Evolutionary conservation across 345 rosid species (phyloP), one percentile per base, ranked within the genome.

Genomic region (Citrus mangshanensis): DNA sequence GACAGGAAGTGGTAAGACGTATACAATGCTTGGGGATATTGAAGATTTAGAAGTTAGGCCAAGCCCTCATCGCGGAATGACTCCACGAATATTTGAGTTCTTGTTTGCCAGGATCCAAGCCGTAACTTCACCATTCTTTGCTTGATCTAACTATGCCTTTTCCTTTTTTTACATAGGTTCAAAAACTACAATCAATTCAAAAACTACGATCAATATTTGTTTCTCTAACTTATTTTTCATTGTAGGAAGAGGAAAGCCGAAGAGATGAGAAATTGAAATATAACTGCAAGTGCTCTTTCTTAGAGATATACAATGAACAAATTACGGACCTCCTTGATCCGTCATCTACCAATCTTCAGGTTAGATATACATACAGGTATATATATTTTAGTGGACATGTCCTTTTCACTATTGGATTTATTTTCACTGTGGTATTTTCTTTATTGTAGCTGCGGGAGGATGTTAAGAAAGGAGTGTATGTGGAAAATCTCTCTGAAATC

Each of bases 1-100:
- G 98, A 96, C 99, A 68, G 97, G 98, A 82, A 94, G 99, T 77
- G 99, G 98, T n/a, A 96, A 96, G 90, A 94, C 97, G n/a, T 83
- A 88, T 80, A 92, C 99, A 64, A 93, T 94, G 97, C 97, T 94
- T 13, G 97, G 97, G 70, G 93, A 90, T 78, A 91, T 94, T 51
- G 91, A 89, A 78, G 94, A 87, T 82, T 85, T 96, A 74, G 97
- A 96, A 89, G 63, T 89, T 77, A 89, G 88, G 86, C 97, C 97
- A 78, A 94, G 97, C 81, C 84, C 84, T 35, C 86, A 89, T 80
- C 88, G 97, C 72, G 99, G 99, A 85, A 94, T 94, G 97, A 96
- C 97, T 51, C 97, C 98, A 18, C 87, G 98, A 72, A 93, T 96
- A 84, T 94, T 96, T 87, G 99, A 96, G 77, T 96, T 94, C 86